These are phyloP conservation scores for Mucor indicus DNA, from an alignment of 371 early-diverging fungal genomes.

Conservation along the genomic window DNA sequence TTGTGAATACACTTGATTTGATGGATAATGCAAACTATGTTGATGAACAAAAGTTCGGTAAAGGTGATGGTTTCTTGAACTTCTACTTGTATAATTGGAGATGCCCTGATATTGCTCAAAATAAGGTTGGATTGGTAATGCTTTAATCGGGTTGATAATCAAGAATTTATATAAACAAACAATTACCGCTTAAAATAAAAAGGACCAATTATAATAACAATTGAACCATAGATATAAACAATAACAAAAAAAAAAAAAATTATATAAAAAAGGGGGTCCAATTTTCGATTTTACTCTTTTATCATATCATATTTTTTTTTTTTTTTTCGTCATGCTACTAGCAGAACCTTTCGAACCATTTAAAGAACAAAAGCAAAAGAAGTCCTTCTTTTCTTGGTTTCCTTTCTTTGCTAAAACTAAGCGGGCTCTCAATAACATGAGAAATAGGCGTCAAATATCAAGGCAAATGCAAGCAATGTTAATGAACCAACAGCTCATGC, in stretches of 20 bases:
- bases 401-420: no score
- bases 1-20: slow-evolving; percentile 88
- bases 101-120: slow-evolving; percentile 61
- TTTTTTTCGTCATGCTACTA: slow-evolving; percentile 1
- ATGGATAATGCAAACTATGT: slow-evolving; percentile 80
- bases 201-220: neutral
- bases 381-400: no score
- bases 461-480: no score
- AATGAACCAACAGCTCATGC: no score
- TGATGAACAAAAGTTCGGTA: slow-evolving; percentile 84
- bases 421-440: no score
- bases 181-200: no score
- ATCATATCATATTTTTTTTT: no score
- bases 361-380: neutral
- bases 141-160: slow-evolving; percentile 35
- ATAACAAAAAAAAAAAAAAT: no score
- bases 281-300: neutral
- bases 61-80: slow-evolving; percentile 91
- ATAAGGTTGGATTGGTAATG: slow-evolving; percentile 88
- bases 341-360: slow-evolving; percentile 7
- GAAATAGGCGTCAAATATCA: no score
- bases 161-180: no score
- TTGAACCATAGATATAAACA: no score
- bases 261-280: no score
- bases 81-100: slow-evolving; percentile 96